Base-by-base conservation (phyloP, 2,329 filamentous ascomycete genomes). In the Parafenestella ontariensis region DNA sequence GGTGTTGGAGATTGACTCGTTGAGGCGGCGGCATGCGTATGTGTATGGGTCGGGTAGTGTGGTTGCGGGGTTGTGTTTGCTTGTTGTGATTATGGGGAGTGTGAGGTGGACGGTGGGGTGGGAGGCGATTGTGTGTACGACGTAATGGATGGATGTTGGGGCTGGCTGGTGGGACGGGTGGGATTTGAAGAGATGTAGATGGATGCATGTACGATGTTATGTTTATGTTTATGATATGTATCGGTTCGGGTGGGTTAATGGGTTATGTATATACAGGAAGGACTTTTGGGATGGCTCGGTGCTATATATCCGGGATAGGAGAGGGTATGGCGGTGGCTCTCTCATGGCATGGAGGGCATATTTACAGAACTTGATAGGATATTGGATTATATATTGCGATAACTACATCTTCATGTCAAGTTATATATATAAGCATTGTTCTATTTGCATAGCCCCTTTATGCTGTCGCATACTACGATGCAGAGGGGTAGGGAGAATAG, bases 11-110 rank as follows among this genome's bases (percentile, higher is more conserved):
- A 64, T 82, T 11, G 69, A 74, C 41, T 65, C 61, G 1, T 48
- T 81, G 64, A 68, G 70, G 60, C 61, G 73, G 23, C 76, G 77
- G 15, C 78, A 87, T 72, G 85, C 88, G 2, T 96, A 94, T 77
- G 57, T 85, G 0, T 95, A 95, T 66, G 89, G 87, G 0, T 58
- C 70, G 0, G 72, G 75, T 18, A 94, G 89, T 65, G 83, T 93
- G 2, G 69, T 79, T 0, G 79, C 79, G 0, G 85, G 83, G 2
- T 68, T 92, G 52, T 80, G 79, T 10, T 62, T 89, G 10, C 74
- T 90, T 81, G 81, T 92, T 21, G 79, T 85, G 0, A 82, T 93
- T 17, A 91, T 94, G 87, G 91, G 91, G 0, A 87, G 88, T 54
- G 76, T 94, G 68, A 78, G 83, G 55, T 96, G 91, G 91, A 88